Base-by-base conservation (phyloP, 2,329 filamentous ascomycete species). In the Monosporascus sp. region DNA sequence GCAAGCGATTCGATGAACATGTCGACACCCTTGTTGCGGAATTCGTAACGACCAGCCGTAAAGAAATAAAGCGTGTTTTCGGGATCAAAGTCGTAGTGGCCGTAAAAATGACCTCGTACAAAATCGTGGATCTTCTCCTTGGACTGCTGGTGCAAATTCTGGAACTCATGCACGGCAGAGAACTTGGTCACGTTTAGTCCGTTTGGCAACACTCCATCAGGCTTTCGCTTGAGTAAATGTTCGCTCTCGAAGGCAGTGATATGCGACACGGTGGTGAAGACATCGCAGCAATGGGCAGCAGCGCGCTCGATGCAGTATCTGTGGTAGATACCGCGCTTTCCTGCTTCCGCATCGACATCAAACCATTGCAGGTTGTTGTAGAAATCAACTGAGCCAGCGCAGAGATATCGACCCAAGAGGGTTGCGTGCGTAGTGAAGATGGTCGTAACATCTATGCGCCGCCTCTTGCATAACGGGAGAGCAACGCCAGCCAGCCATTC, bases 51-150 rank as follows among this genome's bases (percentile, higher is more conserved):
- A 56, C 94, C 94, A 7, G 94, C 89, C 3, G 92, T 99, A 78
- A 99, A 99, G 75, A 97, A 88, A 75, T 97, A 99, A 37, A 99
- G 82, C 0, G 94, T 99, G 73, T 97, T 96, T 56, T 97, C 92
- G 16, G 91, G 86, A 57, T 97, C 91, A 62, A 97, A 97, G 69
- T 99, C 92, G 70, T 96, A 95, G 75, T 97, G 92, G 11, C 94
- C 94, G 68, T 97, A 97, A 74, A 99, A 99, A 70, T 99, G 94
- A 11, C 94, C 94, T 48, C 94, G 90, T 20, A 97, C 91, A 68
- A 99, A 99, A 71, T 97, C 94, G 68, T 96, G 90, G 65, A 99
- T 97, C 80, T 96, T 96, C 73, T 96, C 90, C 77, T 97, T 97
- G 66, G 91, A 88, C 70, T 94, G 89, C 67, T 96, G 91, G 74